phyloP scores from a whole-genome alignment of 805 yeast species.

The Saccharomyces paradoxus region DNA sequence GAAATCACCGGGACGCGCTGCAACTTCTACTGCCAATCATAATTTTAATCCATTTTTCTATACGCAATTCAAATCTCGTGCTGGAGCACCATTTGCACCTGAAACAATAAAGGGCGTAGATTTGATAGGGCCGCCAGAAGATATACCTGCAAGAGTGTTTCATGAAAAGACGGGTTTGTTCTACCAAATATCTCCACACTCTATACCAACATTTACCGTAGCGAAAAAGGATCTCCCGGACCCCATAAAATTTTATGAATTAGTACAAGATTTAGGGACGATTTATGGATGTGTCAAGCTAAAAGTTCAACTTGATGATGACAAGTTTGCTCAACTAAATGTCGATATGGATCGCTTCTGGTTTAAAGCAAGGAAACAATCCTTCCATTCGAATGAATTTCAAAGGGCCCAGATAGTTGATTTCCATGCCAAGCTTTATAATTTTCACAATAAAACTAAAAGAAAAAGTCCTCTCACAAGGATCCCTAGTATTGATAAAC shows the following conservation, averaged over 20 bases:
- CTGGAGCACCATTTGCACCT: constrained; percentile 13
- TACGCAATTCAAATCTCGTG: constrained; percentile 10
- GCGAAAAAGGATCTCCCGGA: constrained; percentile 7
- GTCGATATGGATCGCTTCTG: constrained; percentile 18
- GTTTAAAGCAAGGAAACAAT: constrained; percentile 24
- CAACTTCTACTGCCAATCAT: neutral
- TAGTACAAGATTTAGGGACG: constrained; percentile 17
- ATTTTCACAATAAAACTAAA: constrained; percentile 33
- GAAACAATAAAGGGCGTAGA: constrained; percentile 5
- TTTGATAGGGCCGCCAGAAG: neutral
- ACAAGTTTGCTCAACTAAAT: constrained; percentile 2
- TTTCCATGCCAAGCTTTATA: constrained; percentile 41
- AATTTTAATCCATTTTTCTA: constrained; percentile 7
- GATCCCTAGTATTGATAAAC: constrained; percentile 59
- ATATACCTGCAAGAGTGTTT: constrained; percentile 3
- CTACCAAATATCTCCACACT: constrained; percentile 13
- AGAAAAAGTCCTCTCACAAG: constrained; percentile 27
- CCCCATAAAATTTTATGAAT: constrained; percentile 19
- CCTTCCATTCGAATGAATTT: constrained; percentile 21
- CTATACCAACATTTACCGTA: constrained; percentile 19
- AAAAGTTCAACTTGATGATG: constrained; percentile 2
- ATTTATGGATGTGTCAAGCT: constrained; percentile 22
- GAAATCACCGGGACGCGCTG: neutral
- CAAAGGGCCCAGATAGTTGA: constrained; percentile 38
- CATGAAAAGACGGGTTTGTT: constrained; percentile 13